Evolutionary conservation across 2,329 filamentous ascomycete species (phyloP), one percentile per base, ranked within the genome.

Genomic region (Incumbomyces lentus): DNA sequence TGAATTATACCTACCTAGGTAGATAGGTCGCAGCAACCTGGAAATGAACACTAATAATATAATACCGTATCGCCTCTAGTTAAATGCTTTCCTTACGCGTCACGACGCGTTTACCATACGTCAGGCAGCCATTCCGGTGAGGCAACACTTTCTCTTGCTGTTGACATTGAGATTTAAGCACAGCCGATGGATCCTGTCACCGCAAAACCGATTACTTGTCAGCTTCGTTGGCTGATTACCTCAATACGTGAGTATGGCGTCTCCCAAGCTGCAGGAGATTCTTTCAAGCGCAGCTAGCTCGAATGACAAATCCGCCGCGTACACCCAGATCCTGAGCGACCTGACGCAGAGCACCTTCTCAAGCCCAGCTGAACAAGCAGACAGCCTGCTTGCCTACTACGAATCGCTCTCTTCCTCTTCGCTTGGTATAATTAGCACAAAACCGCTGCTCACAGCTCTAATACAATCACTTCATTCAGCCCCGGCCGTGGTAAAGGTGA

Each of bases 341-440:
- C 76, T 81, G 60, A 67, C 76, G 43, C 60, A 68, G 11, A 68
- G 68, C 48, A 58, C 62, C 10, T 62, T 67, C 6, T 57, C 65
- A 31, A 63, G 69, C 13, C 58, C 62, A n/a, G 46, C 50, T 16
- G 30, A 56, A 34, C 47, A 55, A 38, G 52, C 42, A 1, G 48
- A 41, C 5, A 51, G 53, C 39, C 16, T 56, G n/a, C 48, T 52
- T 12, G 46, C 78, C 58, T 81, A 86, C 55, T 71, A 81, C 46
- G 74, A 81, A 57, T 77, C 88, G 41, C 73, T 89, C 44, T 77
- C 89, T 53, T 73, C 70, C 53, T 80, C 85, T 57, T 73, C 74
- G 17, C 74, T 89, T 45, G 84, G 84, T 58, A 81, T 90, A 56
- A 84, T 92, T n/a, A 74, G 81, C 26, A 80, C 84, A 4, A 79